Evolutionary conservation across 495 filamentous ascomycete species (phyloP).

Genomic region (Penicillium daleae): DNA sequence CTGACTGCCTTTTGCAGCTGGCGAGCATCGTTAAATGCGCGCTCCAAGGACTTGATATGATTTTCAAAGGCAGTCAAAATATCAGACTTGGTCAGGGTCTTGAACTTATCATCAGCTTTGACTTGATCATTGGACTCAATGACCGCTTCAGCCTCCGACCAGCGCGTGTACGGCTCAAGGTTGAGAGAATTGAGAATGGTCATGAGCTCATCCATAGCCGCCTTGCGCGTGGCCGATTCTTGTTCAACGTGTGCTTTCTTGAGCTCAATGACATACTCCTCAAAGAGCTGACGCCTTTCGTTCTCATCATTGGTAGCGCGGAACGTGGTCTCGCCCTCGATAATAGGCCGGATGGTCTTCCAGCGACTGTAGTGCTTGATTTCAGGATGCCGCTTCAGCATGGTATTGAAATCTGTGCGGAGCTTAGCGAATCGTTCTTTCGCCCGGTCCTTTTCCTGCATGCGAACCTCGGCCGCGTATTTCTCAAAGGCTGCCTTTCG

Average conservation of each 20-base stretch:
- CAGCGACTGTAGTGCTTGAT: constrained; percentile 98
- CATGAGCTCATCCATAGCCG: constrained; percentile 83
- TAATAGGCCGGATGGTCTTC: constrained; percentile 94
- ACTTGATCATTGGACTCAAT: constrained; percentile 81
- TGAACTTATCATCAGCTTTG: constrained; percentile 85
- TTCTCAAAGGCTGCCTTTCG: constrained; percentile 94
- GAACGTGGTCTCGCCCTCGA: constrained; percentile 95
- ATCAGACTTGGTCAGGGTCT: constrained; percentile 83
- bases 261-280: constrained; percentile 87
- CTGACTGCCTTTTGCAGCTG: constrained; percentile 84
- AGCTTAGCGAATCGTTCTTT: constrained; percentile 94
- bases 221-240: constrained; percentile 71
- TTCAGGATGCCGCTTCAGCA: constrained; percentile 95
- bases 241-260: constrained; percentile 76
- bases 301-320: constrained; percentile 84
- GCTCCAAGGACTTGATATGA: constrained; percentile 90
- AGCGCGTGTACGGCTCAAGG: constrained; percentile 91
- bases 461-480: constrained; percentile 85
- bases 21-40: constrained; percentile 83
- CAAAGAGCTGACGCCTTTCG: constrained; percentile 90
- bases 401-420: constrained; percentile 90
- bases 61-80: constrained; percentile 92
- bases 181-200: constrained; percentile 80
- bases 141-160: constrained; percentile 84
- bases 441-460: constrained; percentile 92